A percentile compares a stretch with the other conserved stretches of the same genome.
phyloP scores from a whole-genome alignment of 805 yeast species.

The Nadsonia fulvescens region DNA sequence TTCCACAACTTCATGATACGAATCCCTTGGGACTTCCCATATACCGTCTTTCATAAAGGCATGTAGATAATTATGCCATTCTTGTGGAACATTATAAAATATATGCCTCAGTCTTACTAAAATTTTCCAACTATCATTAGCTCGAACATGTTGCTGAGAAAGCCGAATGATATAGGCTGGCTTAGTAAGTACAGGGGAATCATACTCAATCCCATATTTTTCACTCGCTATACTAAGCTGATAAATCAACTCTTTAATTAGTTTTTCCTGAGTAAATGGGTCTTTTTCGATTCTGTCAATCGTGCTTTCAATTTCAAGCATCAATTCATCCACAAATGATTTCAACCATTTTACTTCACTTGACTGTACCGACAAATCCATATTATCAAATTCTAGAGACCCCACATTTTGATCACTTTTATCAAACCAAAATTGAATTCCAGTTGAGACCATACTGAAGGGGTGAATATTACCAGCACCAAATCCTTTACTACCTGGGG shows the following conservation, averaged over 20 bases:
- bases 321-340: no score
- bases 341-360: no score
- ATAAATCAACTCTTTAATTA: constrained; percentile 21
- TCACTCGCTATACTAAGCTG: constrained; percentile 31
- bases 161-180: constrained; percentile 63
- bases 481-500: no score
- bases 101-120: constrained; percentile 66
- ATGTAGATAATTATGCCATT: constrained; percentile 27
- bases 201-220: constrained; percentile 43
- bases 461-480: no score
- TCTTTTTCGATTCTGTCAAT: no score
- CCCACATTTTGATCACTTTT: no score
- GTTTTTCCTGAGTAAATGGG: no score
- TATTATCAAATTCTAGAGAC: no score
- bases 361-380: no score
- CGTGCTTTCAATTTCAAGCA: no score
- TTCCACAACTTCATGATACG: constrained; percentile 34
- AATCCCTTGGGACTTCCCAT: constrained; percentile 32
- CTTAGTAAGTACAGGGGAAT: constrained; percentile 77
- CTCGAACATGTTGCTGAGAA: constrained; percentile 56
- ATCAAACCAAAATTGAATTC: no score
- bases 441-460: no score
- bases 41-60: constrained; percentile 16
- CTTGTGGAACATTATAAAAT: constrained; percentile 33
- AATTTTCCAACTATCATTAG: constrained; percentile 76